Conservation (phyloP, 441 rosid species). For the Bocquillonia castaneifolia region DNA sequence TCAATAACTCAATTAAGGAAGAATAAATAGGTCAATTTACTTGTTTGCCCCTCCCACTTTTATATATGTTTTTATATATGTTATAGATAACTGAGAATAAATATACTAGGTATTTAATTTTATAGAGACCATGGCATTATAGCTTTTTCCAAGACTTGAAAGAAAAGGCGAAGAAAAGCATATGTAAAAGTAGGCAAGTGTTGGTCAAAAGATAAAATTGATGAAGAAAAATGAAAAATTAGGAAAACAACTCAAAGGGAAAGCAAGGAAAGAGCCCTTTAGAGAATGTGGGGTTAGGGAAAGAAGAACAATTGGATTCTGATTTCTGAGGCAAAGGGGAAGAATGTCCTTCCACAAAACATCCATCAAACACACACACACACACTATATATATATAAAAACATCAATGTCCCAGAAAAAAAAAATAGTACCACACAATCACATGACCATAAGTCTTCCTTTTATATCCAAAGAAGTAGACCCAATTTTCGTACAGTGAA, state of each 20-base stretch:
- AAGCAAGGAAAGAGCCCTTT: not conserved
- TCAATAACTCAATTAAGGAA: no score
- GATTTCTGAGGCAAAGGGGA: slow-evolving; percentile 16
- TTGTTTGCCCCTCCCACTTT: no score
- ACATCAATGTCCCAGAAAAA: not conserved
- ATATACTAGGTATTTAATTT: not conserved
- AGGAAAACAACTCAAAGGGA: not conserved
- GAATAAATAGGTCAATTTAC: no score
- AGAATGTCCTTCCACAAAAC: slow-evolving; percentile 1
- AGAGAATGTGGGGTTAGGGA: slow-evolving; percentile 7
- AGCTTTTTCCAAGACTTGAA: not conserved
- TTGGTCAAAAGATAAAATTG: not conserved
- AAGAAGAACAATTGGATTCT: not conserved
- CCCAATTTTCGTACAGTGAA: no score
- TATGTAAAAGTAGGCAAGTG: not conserved
- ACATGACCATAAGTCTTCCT: no score
- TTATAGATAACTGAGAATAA: no score
- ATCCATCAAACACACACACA: not conserved
- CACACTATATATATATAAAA: no score
- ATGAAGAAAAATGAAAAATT: not conserved
- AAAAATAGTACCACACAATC: not conserved
- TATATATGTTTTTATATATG: no score
- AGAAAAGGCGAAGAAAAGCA: not conserved
- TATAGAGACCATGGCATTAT: not conserved
- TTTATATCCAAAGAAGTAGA: no score